A percentile compares a stretch with the other conserved stretches of the same genome.
Conservation (phyloP, 371 early-diverging fungal genomes). For the Saksenaea oblongispora region DNA sequence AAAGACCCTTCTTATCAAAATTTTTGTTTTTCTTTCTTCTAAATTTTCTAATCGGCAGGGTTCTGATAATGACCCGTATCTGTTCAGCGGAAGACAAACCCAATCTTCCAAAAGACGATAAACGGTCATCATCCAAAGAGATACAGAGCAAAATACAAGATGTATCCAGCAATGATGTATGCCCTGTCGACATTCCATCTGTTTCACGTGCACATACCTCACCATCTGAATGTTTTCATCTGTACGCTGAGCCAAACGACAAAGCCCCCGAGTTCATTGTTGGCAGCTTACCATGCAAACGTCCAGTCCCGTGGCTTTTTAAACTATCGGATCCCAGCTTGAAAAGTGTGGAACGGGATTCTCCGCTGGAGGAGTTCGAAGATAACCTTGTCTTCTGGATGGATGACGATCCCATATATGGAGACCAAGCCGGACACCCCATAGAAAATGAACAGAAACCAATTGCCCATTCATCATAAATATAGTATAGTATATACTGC, state of each 20-base stretch:
- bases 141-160: not conserved
- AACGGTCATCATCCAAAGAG: not conserved
- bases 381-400: not conserved
- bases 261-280: not conserved
- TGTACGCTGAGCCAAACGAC: not conserved
- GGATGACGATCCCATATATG: constrained; percentile 42
- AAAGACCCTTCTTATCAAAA: not conserved
- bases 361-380: not conserved
- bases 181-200: not conserved
- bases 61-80: not conserved
- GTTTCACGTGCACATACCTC: not conserved
- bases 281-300: constrained; percentile 3
- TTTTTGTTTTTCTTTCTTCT: not conserved
- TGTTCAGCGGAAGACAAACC: not conserved
- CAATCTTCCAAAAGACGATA: not conserved
- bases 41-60: not conserved
- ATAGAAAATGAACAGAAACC: too few species aligned
- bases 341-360: not conserved
- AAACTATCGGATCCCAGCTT: not conserved
- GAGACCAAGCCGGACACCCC: constrained; percentile 28
- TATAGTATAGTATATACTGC: too few species aligned
- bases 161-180: not conserved
- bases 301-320: constrained; percentile 9
- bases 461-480: too few species aligned
- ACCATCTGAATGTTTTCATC: not conserved